Percentiles rank a stretch among this genome's conserved stretches.
Conservation (phyloP, 31 red algal genomes). For the Endocladia muricata region DNA sequence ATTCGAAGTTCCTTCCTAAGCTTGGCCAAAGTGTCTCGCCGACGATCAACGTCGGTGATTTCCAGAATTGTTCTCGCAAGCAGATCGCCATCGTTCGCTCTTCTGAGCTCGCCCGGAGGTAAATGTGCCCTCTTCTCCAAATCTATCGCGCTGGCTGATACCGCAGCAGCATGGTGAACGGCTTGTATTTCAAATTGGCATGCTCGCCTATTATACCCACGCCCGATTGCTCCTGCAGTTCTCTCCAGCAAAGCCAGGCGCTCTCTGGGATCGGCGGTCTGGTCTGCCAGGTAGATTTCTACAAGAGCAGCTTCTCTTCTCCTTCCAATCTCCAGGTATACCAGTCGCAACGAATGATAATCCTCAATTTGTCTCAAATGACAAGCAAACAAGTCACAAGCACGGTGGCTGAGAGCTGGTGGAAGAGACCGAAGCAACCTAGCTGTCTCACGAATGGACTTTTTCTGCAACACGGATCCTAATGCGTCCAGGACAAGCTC, state of each 20-base stretch:
- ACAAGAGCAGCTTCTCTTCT: conserved; percentile 62
- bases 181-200: conserved; percentile 65
- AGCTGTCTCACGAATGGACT: conserved; percentile 37
- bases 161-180: conserved; percentile 56
- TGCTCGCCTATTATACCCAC: conserved; percentile 11
- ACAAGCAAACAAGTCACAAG: conserved; percentile 59
- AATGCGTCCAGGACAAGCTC: conserved; percentile 72
- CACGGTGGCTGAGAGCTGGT: conserved; percentile 23
- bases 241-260: conserved; percentile 38
- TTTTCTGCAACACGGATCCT: conserved; percentile 33
- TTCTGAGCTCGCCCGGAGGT: conserved; percentile 34
- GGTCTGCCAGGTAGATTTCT: conserved; percentile 34
- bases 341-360: conserved; percentile 12
- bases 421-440: conserved; percentile 50
- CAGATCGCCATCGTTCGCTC: conserved; percentile 51
- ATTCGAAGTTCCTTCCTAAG: conserved; percentile 54
- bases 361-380: conserved; percentile 63
- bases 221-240: conserved; percentile 14
- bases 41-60: conserved; percentile 14
- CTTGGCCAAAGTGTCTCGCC: conserved; percentile 28
- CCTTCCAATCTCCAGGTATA: conserved; percentile 60
- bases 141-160: conserved; percentile 47
- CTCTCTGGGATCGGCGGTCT: conserved; percentile 25
- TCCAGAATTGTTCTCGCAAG: conserved; percentile 31
- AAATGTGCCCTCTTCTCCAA: conserved; percentile 49